Evolutionary conservation across 805 yeast genomes (phyloP), one percentile per base, ranked within the genome.

Genomic region (Priceomyces haplophilus): DNA sequence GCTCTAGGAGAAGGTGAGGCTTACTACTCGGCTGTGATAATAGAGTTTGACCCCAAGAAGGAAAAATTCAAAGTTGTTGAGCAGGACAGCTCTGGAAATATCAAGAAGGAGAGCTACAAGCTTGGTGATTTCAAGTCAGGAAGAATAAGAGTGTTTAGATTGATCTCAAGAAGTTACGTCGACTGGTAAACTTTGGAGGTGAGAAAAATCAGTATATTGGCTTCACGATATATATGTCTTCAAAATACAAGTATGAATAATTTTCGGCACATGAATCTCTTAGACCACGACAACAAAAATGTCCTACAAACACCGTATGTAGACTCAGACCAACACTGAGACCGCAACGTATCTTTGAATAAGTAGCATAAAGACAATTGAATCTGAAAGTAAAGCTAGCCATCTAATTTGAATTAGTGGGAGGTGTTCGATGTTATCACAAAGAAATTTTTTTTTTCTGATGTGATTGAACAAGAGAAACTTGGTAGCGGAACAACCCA

Each of bases 111-210:
- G 34, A 75, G 85, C 34, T 85, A 84, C 59, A 80, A 80, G 53
- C 59, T 90, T 3, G 68, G 77, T 2, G 95, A 88, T 45, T 74
- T 91, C 77, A 82, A 78, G 57, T 69, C 79, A 45, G 99, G 99
- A 3, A 81, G 80, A 52, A 67, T 91, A 10, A 76, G 86, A 49
- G 86, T 90, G 3, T 93, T 82, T 64, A 78, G 98, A 56, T 78
- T 79, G 5, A 83, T 89, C 24, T 87, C 86, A 10, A 78, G 88
- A 47, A 80, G 77, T 27, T 82, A 75, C 54, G 76, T 88, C 33
- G 84, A 82, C 3, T 89, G 96, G 96, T 79, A 49, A 45, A 17
- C 13, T 11, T 8, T 17, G 18, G 18, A 18, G 13, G 20, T 13
- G n/a, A n/a, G n/a, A n/a, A n/a, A n/a, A n/a, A n/a, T n/a, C n/a